Base-by-base conservation (phyloP, 306 rosid genomes). In the Calophaca sinica region DNA sequence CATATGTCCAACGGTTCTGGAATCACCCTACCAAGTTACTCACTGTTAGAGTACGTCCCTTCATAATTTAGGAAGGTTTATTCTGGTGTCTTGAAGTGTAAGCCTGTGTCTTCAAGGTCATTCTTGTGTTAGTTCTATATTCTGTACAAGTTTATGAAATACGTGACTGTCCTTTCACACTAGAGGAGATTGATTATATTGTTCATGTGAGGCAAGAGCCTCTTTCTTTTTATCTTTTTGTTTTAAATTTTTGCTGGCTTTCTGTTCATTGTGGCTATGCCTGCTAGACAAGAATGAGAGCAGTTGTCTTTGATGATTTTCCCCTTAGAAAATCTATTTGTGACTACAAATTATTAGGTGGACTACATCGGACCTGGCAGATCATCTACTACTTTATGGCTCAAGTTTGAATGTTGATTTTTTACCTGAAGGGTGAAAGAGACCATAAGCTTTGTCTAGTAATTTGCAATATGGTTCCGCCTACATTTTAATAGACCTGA, bases 361-460 rank as follows among this genome's bases (percentile, higher is more conserved):
- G 48, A 55, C 15, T 65, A 28, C 69, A 29, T 58, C 5, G 26
- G 73, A 3, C 69, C 2, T 48, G 26, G 70, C 39, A 55, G 42
- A 36, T 46, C 13, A 9, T 62, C 52, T 62, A 7, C 55, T 60
- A 41, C 36, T 33, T 64, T 50, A 26, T 61, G 5, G 36, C 14
- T 20, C n/a, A 45, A 42, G 42, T 59, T 68, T 79, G 68, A 44
- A 75, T 50, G 57, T 74, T 54, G 49, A 62, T 57, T 36, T 42
- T 70, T 59, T 48, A 39, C 55, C 29, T n/a, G n/a, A 72, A 59
- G 59, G 82, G 70, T 35, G 64, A 72, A 66, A 62, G 68, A 15
- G 44, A 74, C 50, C 46, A 8, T 68, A 9, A 4, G 33, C 61
- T 12, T 76, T 63, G 61, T 45, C 68, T 14, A 32, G 41, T 71